A percentile compares a stretch with the other conserved stretches of the same genome.
Conservation (phyloP, 75 land plant genomes). For the Cupressus sempervirens region DNA sequence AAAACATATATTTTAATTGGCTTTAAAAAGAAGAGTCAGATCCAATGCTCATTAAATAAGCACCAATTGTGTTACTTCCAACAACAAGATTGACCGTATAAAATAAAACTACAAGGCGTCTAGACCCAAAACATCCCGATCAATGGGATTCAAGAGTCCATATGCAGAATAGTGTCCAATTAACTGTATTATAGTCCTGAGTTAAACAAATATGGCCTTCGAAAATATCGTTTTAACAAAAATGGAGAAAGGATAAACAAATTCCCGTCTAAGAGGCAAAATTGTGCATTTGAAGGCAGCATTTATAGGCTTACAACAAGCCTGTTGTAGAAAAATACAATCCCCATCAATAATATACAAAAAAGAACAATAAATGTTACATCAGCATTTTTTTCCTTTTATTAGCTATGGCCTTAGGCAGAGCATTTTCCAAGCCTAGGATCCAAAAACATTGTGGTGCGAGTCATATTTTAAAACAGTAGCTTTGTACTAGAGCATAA, state of each 20-base stretch:
- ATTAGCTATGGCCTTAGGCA: constrained; percentile 9
- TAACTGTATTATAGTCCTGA: not conserved
- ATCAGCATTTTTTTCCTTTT: not conserved
- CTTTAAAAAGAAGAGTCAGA: not conserved
- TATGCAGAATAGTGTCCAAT: not conserved
- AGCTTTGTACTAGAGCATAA: not conserved
- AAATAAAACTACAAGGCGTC: not conserved
- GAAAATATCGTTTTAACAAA: not conserved
- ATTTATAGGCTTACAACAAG: not conserved
- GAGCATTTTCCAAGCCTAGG: constrained; percentile 1
- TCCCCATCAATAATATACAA: constrained; percentile 5
- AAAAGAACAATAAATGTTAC: not conserved
- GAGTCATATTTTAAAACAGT: constrained; percentile 7
- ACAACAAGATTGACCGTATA: not conserved
- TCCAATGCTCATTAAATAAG: not conserved
- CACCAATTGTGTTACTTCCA: not conserved
- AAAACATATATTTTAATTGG: not conserved
- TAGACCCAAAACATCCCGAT: not conserved
- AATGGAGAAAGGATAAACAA: not conserved
- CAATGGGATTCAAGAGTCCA: not conserved
- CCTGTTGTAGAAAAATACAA: constrained; percentile 7
- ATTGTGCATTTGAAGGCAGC: constrained; percentile 6
- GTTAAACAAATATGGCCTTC: not conserved
- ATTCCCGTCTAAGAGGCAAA: not conserved
- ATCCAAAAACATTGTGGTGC: constrained; percentile 1